A percentile compares a stretch with the other conserved stretches of the same genome.
Evolutionary conservation across 192 early-diverging fungal species (phyloP).

Genomic region (Chytriomyces sp.): DNA sequence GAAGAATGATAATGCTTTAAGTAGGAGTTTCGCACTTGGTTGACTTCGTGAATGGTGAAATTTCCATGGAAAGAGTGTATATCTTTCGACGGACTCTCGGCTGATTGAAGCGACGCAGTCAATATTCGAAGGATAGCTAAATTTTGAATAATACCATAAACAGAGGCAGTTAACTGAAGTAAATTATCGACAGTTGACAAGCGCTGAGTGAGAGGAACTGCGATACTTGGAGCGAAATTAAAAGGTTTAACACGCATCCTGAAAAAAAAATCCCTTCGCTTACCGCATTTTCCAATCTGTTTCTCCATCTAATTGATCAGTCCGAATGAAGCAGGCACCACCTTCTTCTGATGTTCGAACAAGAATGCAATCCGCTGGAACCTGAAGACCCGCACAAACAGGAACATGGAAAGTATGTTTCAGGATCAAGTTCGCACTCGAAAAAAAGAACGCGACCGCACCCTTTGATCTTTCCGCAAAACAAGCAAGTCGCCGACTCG

Average conservation of each 20-base stretch:
- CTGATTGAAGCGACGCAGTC: constrained; percentile 37
- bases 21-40: not conserved
- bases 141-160: constrained; percentile 64
- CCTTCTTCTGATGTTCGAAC: constrained; percentile 79
- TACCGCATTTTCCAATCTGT: constrained; percentile 94
- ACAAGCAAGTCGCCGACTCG: constrained; percentile 86
- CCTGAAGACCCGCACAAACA: constrained; percentile 33
- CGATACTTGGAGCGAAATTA: constrained; percentile 56
- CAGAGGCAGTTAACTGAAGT: constrained; percentile 65
- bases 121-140: constrained; percentile 21
- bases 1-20: too few species aligned
- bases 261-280: constrained; percentile 19
- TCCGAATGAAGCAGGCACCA: constrained; percentile 93
- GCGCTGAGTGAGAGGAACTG: constrained; percentile 81
- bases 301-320: constrained; percentile 96
- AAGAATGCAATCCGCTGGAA: constrained; percentile 91
- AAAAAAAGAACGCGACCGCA: constrained; percentile 25
- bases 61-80: constrained; percentile 69
- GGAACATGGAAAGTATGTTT: too few species aligned
- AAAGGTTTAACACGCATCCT: not conserved
- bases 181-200: constrained; percentile 65
- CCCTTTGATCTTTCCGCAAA: constrained; percentile 85
- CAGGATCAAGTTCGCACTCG: too few species aligned
- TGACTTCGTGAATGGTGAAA: constrained; percentile 1
- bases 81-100: constrained; percentile 90